Conservation (phyloP, 208 protist genomes). For the Trichomonas tenax region DNA sequence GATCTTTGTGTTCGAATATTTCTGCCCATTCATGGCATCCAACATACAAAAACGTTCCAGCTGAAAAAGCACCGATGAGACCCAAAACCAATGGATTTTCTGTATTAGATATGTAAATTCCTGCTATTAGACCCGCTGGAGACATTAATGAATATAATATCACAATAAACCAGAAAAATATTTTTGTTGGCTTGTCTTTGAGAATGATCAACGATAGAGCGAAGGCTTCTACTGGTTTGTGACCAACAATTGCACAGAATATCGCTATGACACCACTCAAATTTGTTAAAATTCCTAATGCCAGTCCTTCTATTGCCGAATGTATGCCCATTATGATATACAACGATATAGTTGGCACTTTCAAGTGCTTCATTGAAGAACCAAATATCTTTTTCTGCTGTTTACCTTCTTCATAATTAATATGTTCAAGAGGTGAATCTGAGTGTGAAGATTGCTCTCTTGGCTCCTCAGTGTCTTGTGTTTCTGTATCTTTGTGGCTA, state of each 20-base stretch:
- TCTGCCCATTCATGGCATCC: conserved; percentile 4
- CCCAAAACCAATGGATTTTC: background rate
- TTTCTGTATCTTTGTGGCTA: background rate
- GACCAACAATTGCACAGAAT: background rate
- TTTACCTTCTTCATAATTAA: background rate
- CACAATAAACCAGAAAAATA: background rate
- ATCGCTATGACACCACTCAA: background rate
- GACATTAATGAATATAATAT: background rate
- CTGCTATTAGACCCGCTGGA: background rate
- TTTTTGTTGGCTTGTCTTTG: background rate
- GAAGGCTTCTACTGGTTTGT: conserved; percentile 14
- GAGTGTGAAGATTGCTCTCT: background rate
- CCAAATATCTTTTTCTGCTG: background rate
- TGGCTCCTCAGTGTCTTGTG: background rate
- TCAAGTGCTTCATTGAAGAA: background rate
- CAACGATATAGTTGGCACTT: background rate
- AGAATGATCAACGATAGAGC: background rate
- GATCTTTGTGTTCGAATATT: background rate
- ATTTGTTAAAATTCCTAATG: background rate
- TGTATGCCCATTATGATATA: conserved; percentile 5
- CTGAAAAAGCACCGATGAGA: background rate
- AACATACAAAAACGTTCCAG: background rate
- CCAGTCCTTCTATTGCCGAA: background rate
- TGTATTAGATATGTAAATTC: background rate
- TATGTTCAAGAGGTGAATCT: background rate